phyloP scores from a whole-genome alignment of 2,329 filamentous ascomycete genomes.

The Amauroascus verrucosus region DNA sequence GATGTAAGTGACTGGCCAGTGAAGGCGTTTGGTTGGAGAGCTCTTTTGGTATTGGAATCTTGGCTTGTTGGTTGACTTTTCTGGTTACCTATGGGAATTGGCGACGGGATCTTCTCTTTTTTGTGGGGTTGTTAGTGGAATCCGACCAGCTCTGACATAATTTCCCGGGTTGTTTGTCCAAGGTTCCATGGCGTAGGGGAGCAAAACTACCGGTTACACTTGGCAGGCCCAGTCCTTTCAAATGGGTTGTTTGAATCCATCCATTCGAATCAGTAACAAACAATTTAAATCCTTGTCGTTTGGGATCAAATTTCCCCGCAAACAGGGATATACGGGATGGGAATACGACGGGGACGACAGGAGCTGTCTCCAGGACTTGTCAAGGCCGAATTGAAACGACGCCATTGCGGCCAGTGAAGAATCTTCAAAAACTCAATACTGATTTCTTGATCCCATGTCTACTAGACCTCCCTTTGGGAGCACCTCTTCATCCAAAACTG shows the following conservation, averaged over 20 bases:
- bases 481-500: no score
- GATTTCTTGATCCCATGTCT: no score
- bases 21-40: background rate
- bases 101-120: no score
- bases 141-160: background rate
- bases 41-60: background rate
- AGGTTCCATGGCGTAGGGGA: no score
- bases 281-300: background rate
- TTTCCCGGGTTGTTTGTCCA: background rate
- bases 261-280: background rate
- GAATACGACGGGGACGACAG: background rate
- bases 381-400: background rate
- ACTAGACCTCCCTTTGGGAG: no score
- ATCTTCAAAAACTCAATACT: no score
- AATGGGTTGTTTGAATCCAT: background rate
- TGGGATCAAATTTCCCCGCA: background rate
- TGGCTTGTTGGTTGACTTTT: background rate
- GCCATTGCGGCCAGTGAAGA: no score
- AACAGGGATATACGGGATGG: background rate
- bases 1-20: constrained; percentile 21
- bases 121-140: background rate
- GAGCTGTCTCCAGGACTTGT: background rate
- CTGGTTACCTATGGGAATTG: no score
- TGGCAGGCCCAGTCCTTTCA: no score
- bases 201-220: no score